Percentiles rank a stretch among this genome's conserved stretches.
Evolutionary conservation across 306 rosid species (phyloP).

Genomic region (Castanopsis chinensis): DNA sequence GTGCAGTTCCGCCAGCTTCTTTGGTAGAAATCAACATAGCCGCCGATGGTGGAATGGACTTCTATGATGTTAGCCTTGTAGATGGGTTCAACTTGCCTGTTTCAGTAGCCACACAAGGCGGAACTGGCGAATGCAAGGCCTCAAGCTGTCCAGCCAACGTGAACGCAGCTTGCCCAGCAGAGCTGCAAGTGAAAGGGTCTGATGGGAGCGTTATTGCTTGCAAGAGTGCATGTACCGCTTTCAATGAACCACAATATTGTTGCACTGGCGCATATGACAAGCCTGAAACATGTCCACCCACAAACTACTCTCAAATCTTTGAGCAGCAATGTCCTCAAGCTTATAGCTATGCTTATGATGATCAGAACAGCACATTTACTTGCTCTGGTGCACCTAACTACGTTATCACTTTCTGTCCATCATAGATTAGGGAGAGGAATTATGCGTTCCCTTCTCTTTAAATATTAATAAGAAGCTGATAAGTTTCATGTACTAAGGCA

Average conservation of each 20-base stretch:
- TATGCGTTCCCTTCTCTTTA: no score
- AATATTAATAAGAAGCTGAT: no score
- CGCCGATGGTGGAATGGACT: conserved; percentile 30
- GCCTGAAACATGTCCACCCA: conserved; percentile 38
- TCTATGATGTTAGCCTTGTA: conserved; percentile 36
- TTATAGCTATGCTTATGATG: no score
- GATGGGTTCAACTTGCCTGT: conserved; percentile 49
- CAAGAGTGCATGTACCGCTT: conserved; percentile 44
- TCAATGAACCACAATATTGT: conserved; percentile 34
- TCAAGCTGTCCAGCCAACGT: conserved; percentile 27
- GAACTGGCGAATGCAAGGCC: conserved; percentile 14
- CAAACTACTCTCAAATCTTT: conserved; percentile 31
- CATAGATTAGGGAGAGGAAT: no score
- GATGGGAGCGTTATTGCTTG: conserved; percentile 38
- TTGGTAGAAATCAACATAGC: conserved; percentile 34
- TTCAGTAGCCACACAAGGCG: conserved; percentile 21
- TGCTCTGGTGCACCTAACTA: no score
- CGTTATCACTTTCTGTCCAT: no score
- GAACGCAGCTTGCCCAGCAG: conserved; percentile 24
- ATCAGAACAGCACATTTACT: no score
- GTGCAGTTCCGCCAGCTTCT: conserved; percentile 43
- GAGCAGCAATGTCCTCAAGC: conserved; percentile 37
- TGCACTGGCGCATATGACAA: conserved; percentile 19
- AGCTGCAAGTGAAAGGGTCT: conserved; percentile 19
- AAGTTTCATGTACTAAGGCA: no score